phyloP scores from a whole-genome alignment of 2,329 filamentous ascomycete species.

The Fusarium sp. region DNA sequence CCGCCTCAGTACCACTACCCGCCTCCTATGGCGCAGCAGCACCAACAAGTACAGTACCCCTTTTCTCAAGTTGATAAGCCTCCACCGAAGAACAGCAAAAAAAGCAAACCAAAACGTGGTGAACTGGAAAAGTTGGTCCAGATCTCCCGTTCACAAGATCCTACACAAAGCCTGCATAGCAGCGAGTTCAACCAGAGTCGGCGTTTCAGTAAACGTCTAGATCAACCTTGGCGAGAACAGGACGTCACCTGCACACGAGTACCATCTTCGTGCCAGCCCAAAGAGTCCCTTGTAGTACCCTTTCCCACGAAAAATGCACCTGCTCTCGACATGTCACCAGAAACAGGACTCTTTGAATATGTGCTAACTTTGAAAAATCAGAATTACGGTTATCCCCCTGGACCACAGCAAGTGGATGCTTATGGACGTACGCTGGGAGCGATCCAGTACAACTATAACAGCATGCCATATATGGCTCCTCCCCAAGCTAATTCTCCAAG shows the following conservation, averaged over 20 bases:
- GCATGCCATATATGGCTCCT: slow-evolving; percentile 62
- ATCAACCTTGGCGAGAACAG: slow-evolving; percentile 50
- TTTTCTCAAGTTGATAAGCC: slow-evolving; percentile 53
- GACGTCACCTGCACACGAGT: slow-evolving; percentile 38
- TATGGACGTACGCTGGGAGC: slow-evolving; percentile 52
- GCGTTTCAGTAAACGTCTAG: slow-evolving; percentile 61
- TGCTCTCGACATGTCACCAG: slow-evolving; percentile 72
- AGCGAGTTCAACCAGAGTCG: slow-evolving; percentile 54
- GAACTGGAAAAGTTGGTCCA: slow-evolving; percentile 61
- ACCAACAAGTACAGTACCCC: slow-evolving; percentile 70
- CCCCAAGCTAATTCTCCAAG: slow-evolving; percentile 61
- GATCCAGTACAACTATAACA: slow-evolving; percentile 58
- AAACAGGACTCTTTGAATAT: slow-evolving; percentile 76
- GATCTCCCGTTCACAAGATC: slow-evolving; percentile 53
- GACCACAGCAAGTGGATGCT: slow-evolving; percentile 52
- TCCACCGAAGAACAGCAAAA: slow-evolving; percentile 58
- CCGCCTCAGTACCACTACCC: slow-evolving; percentile 72
- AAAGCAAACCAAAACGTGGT: slow-evolving; percentile 57
- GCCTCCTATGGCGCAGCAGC: slow-evolving; percentile 68
- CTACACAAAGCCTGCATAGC: slow-evolving; percentile 51
- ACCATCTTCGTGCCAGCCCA: slow-evolving; percentile 35
- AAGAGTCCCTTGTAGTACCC: slow-evolving; percentile 26
- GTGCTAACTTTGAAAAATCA: slow-evolving; percentile 78
- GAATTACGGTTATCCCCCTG: slow-evolving; percentile 68
- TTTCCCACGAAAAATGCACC: slow-evolving; percentile 32